phyloP scores from a whole-genome alignment of 768 basidiomycete species.

The Glaciozyma antarctica region DNA sequence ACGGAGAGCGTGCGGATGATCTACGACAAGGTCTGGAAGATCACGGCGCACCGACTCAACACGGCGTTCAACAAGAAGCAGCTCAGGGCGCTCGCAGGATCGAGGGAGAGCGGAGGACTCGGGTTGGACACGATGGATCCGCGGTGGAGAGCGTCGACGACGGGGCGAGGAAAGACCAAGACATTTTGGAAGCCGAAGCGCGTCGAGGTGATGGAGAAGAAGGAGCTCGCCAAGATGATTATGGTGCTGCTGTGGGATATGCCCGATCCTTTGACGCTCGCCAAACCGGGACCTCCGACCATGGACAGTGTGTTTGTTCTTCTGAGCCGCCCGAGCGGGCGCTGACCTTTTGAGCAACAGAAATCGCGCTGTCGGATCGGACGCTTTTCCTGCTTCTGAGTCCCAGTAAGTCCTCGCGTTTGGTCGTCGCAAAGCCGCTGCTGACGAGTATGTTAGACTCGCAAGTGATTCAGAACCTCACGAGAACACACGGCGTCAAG shows the following conservation, averaged over 20 bases:
- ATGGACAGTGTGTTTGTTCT: conserved; percentile 3
- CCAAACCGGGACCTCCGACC: not conserved
- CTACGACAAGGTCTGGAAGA: conserved; percentile 9
- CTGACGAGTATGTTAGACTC: not conserved
- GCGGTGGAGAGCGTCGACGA: not conserved
- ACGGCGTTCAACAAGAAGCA: conserved; percentile 22
- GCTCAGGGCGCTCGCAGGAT: not conserved
- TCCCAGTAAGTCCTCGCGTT: conserved; percentile 13
- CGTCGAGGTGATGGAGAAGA: conserved; percentile 22
- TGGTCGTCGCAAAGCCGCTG: not conserved
- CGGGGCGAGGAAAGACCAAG: not conserved
- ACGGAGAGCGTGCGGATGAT: conserved; percentile 15
- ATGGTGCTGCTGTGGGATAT: conserved; percentile 18
- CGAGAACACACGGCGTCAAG: too few species aligned
- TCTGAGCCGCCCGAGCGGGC: not conserved
- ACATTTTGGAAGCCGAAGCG: conserved; percentile 18
- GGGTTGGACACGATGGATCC: conserved; percentile 1
- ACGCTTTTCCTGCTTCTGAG: conserved; percentile 26
- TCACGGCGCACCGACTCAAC: not conserved
- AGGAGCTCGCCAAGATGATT: conserved; percentile 14
- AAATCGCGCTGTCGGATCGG: conserved; percentile 7
- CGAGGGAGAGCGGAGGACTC: not conserved
- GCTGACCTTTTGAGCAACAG: not conserved
- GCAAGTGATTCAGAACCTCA: not conserved
- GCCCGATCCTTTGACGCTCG: conserved; percentile 13